phyloP scores from a whole-genome alignment of 345 rosid species.

The Pelargonium nanum region DNA sequence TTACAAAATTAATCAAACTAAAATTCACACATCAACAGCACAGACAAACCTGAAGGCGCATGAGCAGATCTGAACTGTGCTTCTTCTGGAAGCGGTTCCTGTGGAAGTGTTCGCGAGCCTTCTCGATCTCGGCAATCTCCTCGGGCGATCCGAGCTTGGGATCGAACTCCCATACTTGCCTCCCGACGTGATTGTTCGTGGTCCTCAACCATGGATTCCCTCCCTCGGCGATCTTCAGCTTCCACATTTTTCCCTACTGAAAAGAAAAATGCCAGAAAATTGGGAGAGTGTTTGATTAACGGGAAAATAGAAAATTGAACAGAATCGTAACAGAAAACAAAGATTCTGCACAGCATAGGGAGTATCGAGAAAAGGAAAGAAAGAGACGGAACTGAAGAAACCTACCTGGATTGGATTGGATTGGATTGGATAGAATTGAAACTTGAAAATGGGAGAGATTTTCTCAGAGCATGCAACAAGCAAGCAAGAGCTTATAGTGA shows the following conservation, averaged over 20 bases:
- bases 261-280: neutral
- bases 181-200: constrained; percentile 53
- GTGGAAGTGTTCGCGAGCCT: constrained; percentile 44
- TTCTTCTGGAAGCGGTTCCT: constrained; percentile 48
- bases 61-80: constrained; percentile 80
- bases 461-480: neutral
- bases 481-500: neutral
- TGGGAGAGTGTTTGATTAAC: neutral
- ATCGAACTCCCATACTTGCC: constrained; percentile 91
- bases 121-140: constrained; percentile 49
- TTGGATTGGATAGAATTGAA: neutral
- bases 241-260: constrained; percentile 52
- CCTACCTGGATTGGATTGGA: neutral
- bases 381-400: neutral
- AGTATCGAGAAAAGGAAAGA: neutral
- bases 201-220: constrained; percentile 69
- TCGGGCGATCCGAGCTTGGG: constrained; percentile 51
- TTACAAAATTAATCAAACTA: neutral
- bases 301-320: neutral
- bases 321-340: neutral
- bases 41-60: constrained; percentile 66
- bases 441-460: neutral
- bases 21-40: neutral
- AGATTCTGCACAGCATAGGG: neutral
- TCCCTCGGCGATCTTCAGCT: constrained; percentile 73